Percentiles rank a stretch among this genome's conserved stretches.
Conservation (phyloP, 495 filamentous ascomycete species). For the Rhypophila decipiens region DNA sequence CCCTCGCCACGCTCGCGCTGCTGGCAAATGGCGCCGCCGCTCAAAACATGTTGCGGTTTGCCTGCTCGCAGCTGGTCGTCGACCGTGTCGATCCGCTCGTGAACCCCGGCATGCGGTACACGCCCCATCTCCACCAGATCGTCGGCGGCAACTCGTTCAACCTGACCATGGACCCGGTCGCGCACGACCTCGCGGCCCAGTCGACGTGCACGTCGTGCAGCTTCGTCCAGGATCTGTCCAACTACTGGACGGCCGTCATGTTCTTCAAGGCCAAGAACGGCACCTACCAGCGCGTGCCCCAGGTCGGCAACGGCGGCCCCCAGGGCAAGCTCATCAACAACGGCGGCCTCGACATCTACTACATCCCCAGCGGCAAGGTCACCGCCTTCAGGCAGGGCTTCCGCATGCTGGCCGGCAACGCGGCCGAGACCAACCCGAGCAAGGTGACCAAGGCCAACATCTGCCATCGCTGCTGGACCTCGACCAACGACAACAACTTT, state of each 20-base stretch:
- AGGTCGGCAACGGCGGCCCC: constrained; percentile 53
- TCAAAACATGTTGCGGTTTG: constrained; percentile 51
- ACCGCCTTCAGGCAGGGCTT: constrained; percentile 55
- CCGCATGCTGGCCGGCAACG: constrained; percentile 44
- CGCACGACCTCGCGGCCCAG: constrained; percentile 42
- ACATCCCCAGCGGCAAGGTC: constrained; percentile 38
- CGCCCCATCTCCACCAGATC: constrained; percentile 47
- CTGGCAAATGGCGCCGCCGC: constrained; percentile 40
- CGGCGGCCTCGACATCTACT: constrained; percentile 45
- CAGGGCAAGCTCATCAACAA: constrained; percentile 65
- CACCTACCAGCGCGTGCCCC: constrained; percentile 59
- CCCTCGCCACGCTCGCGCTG: constrained; percentile 40
- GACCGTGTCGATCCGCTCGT: constrained; percentile 48
- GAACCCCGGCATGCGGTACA: constrained; percentile 44
- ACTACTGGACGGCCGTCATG: constrained; percentile 73
- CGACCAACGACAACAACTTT: constrained; percentile 38
- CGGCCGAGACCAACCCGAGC: constrained; percentile 40
- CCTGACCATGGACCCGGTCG: constrained; percentile 56
- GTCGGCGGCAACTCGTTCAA: constrained; percentile 61
- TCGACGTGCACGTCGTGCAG: constrained; percentile 68
- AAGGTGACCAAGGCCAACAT: constrained; percentile 47
- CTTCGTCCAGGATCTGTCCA: constrained; percentile 64
- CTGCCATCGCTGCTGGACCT: constrained; percentile 52
- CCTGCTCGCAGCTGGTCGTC: constrained; percentile 51
- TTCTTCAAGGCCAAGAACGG: constrained; percentile 67